Evolutionary conservation across 2,329 filamentous ascomycete genomes (phyloP), one percentile per base, ranked within the genome.

Genomic region (Stagonosporopsis chrysanthemi): DNA sequence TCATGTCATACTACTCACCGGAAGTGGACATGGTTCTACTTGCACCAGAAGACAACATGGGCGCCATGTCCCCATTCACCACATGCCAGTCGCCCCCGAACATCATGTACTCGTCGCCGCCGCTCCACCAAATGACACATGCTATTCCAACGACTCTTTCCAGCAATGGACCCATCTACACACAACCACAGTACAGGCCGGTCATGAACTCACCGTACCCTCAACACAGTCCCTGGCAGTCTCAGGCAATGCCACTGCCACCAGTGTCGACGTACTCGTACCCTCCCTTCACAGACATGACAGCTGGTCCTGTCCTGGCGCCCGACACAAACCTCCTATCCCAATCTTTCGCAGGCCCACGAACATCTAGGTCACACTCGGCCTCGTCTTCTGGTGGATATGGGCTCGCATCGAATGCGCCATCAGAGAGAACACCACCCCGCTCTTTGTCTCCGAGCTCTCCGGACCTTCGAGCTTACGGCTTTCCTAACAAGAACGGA

Each of bases 401-500:
- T 35, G 72, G 68, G 17, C 57, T 75, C 26, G 61, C 70, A 14
- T 69, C 67, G 24, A 67, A 60, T 31, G 61, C 60, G 12, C 62
- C 64, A 11, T 65, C 63, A 8, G 72, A 75, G 43, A 64, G 66
- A 45, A 71, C 74, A 23, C 70, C 72, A 39, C 71, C 70, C 11
- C 72, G 76, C 38, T 78, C 75, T 3, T 62, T 77, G 8, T 78
- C 76, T 22, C 76, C 76, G 12, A 74, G 71, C 47, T 73, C 74
- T 9, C 74, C 75, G 41, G 77, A 78, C 52, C 71, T 79, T 14
- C 68, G 75, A 41, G 71, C 70, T 5, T 79, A 77, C 49, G 80
- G 80, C n/a, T 76, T 72, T 53, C 73, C 74, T 12, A 81, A 80
- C 63, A 74, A 77, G 56, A 75, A 80, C 46, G 79, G 79, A 33